Evolutionary conservation across 495 filamentous ascomycete species (phyloP), one percentile per base, ranked within the genome.

Genomic region (Daldinia decipiens): DNA sequence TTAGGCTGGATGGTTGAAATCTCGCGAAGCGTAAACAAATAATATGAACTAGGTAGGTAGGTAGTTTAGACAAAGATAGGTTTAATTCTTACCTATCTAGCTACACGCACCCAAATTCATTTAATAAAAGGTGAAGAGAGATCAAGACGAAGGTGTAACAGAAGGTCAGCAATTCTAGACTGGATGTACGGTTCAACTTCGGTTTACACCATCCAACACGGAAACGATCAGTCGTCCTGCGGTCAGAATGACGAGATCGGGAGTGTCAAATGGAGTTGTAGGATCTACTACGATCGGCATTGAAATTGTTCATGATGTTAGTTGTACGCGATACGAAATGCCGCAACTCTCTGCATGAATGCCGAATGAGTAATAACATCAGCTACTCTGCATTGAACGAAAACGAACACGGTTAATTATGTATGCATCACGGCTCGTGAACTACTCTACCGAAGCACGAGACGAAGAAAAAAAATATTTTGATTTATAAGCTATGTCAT

Each of bases 401-500:
- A 29, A 45, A 65, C 56, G 24, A 72, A 68, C 52, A 54, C 19
- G 62, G 62, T 45, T 66, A 69, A 56, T 24, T 65, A 39, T 29
- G 31, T 24, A 34, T 19, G 51, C 39, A 31, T 50, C 29, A 68
- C 45, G 57, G 56, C 19, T 51, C 12, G 15, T 15, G 52, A 19
- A 21, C 53, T 67, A 54, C 53, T 66, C 43, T 58, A 36, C 19
- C 32, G 36, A 51, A 59, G 54, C 40, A 67, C 53, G 59, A 67
- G 47, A 62, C 34, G 15, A 47, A 34, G 64, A 63, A 66, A 62
- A 57, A 62, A 56, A 56, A 12, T 17, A 29, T 5, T 5, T 32
- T 61, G 65, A 73, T 73, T 73, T 73, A 67, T 73, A 73, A 73
- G 70, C 65, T 8, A 47, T 17, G 50, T 39, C 36, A 17, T 15